Evolutionary conservation across 441 rosid species (phyloP).

Genomic region (California macrophylla): DNA sequence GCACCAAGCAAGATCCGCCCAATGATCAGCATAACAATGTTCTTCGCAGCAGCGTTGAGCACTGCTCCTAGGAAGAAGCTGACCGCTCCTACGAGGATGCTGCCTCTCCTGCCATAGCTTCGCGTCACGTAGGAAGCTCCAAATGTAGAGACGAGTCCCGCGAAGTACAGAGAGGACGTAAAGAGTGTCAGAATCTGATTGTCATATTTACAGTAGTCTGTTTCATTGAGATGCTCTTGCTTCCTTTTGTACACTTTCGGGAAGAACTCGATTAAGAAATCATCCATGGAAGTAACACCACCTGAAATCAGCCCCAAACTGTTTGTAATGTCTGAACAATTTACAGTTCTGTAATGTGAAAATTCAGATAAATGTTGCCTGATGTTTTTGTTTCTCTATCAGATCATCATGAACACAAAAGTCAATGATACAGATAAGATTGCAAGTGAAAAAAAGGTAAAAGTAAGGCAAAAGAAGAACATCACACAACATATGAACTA

Average conservation of each 20-base stretch:
- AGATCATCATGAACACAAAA: too few relatives aligned
- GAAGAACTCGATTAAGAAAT: constrained; percentile 68
- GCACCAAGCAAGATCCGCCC: constrained; percentile 62
- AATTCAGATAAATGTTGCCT: too few relatives aligned
- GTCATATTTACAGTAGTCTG: constrained; percentile 86
- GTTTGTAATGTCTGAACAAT: not conserved
- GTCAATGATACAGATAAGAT: too few relatives aligned
- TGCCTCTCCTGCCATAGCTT: constrained; percentile 47
- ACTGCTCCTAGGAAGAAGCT: constrained; percentile 71
- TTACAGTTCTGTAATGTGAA: not conserved
- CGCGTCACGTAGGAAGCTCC: constrained; percentile 64
- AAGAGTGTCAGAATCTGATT: constrained; percentile 66
- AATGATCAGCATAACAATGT: constrained; percentile 53
- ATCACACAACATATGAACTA: too few relatives aligned
- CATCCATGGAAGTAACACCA: constrained; percentile 93
- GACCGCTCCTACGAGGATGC: constrained; percentile 54
- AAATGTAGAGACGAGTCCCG: constrained; percentile 64
- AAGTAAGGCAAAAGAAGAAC: not conserved
- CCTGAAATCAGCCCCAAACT: constrained; percentile 30
- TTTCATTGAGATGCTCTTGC: constrained; percentile 55
- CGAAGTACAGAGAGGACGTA: constrained; percentile 71
- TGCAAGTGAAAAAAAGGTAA: not conserved
- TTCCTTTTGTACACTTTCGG: constrained; percentile 57
- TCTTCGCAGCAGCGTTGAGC: constrained; percentile 54
- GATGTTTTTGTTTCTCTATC: too few relatives aligned